phyloP scores from a whole-genome alignment of 768 basidiomycete species.

The Calocera cornea region DNA sequence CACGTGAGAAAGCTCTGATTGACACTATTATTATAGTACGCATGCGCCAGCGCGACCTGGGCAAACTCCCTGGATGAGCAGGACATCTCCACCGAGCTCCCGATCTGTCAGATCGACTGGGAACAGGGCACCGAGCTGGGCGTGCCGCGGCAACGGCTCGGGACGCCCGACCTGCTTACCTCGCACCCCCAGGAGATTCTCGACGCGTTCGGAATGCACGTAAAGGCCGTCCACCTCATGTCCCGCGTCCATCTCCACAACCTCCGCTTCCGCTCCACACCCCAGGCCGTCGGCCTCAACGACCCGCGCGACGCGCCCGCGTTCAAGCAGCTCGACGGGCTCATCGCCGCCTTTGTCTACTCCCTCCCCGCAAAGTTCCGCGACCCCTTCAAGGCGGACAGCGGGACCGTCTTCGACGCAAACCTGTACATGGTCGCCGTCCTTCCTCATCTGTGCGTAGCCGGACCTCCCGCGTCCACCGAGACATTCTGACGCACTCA shows the following conservation, averaged over 20 bases:
- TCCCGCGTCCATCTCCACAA: conserved; percentile 53
- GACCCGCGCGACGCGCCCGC: conserved; percentile 49
- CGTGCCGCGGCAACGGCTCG: conserved; percentile 51
- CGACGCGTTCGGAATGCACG: conserved; percentile 57
- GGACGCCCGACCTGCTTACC: conserved; percentile 45
- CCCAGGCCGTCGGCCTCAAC: conserved; percentile 28
- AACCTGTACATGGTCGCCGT: conserved; percentile 80
- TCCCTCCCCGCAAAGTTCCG: conserved; percentile 6
- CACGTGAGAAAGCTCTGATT: background rate
- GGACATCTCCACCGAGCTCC: conserved; percentile 58
- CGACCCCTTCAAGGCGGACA: conserved; percentile 28
- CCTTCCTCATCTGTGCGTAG: conserved; percentile 67
- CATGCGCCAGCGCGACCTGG: conserved; percentile 46
- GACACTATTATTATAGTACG: conserved; percentile 37
- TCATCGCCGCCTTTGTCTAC: conserved; percentile 36
- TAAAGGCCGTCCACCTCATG: conserved; percentile 54
- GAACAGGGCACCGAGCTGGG: conserved; percentile 46
- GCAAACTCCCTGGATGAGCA: conserved; percentile 57
- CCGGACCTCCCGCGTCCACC: background rate
- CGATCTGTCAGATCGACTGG: conserved; percentile 46
- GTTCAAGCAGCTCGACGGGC: conserved; percentile 49
- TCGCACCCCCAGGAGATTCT: conserved; percentile 46
- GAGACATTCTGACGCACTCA: background rate
- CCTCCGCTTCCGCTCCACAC: conserved; percentile 45
- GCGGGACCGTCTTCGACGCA: conserved; percentile 49